A percentile compares a stretch with the other conserved stretches of the same genome.
These are phyloP conservation scores for Pseudonitzschia delicatissima DNA, from an alignment of 108 stramenopile genomes.

Conservation along the genomic window DNA sequence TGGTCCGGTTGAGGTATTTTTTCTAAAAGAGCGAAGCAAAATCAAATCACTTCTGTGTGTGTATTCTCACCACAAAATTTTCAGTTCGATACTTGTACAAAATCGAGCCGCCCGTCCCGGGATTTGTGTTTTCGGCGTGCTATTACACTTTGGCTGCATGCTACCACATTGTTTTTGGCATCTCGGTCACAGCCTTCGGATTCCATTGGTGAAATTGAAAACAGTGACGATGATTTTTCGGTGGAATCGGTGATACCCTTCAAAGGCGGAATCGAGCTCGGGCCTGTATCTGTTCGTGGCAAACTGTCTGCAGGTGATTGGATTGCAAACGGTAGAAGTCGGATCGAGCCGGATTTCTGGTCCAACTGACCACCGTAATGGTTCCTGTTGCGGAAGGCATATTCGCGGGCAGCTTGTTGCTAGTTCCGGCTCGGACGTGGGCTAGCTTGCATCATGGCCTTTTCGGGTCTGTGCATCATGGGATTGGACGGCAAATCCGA, in stretches of 20 bases:
- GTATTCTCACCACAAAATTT: too few species aligned
- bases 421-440: constrained; percentile 54
- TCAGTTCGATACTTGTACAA: constrained; percentile 59
- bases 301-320: constrained; percentile 79
- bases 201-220: neutral
- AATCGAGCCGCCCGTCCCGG: constrained; percentile 73
- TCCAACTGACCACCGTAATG: constrained; percentile 82
- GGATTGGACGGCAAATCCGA: constrained; percentile 44
- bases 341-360: constrained; percentile 80
- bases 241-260: too few species aligned
- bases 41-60: too few species aligned
- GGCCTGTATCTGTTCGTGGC: constrained; percentile 78
- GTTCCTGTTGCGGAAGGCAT: constrained; percentile 57
- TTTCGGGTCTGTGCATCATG: constrained; percentile 76
- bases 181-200: neutral
- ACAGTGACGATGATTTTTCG: neutral
- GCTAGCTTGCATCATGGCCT: constrained; percentile 68
- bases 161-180: constrained; percentile 25
- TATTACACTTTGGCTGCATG: constrained; percentile 72
- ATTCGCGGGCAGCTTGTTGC: constrained; percentile 25
- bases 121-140: constrained; percentile 82
- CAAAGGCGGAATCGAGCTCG: constrained; percentile 69
- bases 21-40: too few species aligned
- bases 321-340: constrained; percentile 77
- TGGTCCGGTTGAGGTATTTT: constrained; percentile 31